Evolutionary conservation across 345 rosid species (phyloP).

Genomic region (Euclidium syriacum): DNA sequence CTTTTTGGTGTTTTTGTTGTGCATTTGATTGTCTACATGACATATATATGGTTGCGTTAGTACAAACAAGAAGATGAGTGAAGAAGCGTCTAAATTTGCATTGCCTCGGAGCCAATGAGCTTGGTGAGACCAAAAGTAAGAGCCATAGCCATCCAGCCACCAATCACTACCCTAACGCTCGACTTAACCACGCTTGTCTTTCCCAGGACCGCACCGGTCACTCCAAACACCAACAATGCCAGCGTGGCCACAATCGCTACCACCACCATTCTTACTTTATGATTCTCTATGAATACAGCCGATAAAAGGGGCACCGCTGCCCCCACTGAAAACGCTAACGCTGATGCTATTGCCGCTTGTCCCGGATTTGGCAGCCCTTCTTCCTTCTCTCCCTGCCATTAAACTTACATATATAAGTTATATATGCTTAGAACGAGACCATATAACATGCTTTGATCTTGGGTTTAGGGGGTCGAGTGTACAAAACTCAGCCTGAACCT

Average conservation of each 20-base stretch:
- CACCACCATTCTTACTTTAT: constrained; percentile 44
- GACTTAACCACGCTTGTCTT: constrained; percentile 45
- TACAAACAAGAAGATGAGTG: not conserved
- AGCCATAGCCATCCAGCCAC: constrained; percentile 77
- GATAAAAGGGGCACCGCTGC: constrained; percentile 52
- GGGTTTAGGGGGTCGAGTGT: no score
- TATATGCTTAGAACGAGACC: no score
- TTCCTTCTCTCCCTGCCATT: constrained; percentile 13
- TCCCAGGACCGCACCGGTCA: constrained; percentile 51
- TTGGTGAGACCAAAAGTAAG: constrained; percentile 66
- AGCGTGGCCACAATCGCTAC: constrained; percentile 45
- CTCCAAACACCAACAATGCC: constrained; percentile 51
- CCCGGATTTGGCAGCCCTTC: constrained; percentile 53
- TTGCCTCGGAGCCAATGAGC: constrained; percentile 39
- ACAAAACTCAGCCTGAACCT: no score
- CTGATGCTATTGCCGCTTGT: constrained; percentile 69
- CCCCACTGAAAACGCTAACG: constrained; percentile 61
- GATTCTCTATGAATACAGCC: constrained; percentile 49
- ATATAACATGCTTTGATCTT: no score
- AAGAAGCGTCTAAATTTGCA: constrained; percentile 16
- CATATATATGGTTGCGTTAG: no score
- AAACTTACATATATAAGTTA: not conserved
- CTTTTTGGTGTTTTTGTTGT: constrained; percentile 2
- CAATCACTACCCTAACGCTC: constrained; percentile 46
- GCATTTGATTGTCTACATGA: constrained; percentile 3